These are phyloP conservation scores for Trichaptum fuscoviolaceum DNA, from an alignment of 768 basidiomycete genomes.

Conservation along the genomic window DNA sequence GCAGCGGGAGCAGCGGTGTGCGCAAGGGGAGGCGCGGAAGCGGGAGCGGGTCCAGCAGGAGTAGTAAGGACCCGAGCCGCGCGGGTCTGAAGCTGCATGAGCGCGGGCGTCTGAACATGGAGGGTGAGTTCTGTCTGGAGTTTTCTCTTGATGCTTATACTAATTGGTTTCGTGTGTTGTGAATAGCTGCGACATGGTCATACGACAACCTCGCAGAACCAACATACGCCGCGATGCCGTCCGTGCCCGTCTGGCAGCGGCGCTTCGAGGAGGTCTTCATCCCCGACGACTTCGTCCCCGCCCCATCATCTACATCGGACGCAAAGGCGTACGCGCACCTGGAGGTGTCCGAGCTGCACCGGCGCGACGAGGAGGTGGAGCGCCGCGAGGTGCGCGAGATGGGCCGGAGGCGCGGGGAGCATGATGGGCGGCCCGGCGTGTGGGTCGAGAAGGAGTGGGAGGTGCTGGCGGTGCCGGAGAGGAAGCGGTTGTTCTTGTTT, in stretches of 20 bases:
- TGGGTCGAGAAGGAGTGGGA: slow-evolving; percentile 47
- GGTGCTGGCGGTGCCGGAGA: slow-evolving; percentile 48
- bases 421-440: slow-evolving; percentile 43
- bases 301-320: too few species aligned
- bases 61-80: slow-evolving; percentile 1
- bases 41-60: slow-evolving; percentile 16
- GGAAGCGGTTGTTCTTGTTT: slow-evolving; percentile 70
- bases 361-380: slow-evolving; percentile 50
- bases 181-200: slow-evolving; percentile 72
- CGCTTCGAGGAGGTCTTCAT: background rate
- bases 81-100: slow-evolving; percentile 18
- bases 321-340: background rate
- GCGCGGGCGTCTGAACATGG: slow-evolving; percentile 38
- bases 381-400: slow-evolving; percentile 43
- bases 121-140: slow-evolving; percentile 38
- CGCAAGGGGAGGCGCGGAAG: slow-evolving; percentile 28
- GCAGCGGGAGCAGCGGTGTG: slow-evolving; percentile 17
- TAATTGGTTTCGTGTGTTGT: too few species aligned
- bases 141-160: too few species aligned
- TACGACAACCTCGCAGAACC: slow-evolving; percentile 55
- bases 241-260: background rate
- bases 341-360: slow-evolving; percentile 13
- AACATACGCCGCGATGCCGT: slow-evolving; percentile 57
- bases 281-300: background rate
- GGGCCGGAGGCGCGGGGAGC: slow-evolving; percentile 45